Percentiles rank a stretch among this genome's conserved stretches.
These are phyloP conservation scores for Salix arbutifolia DNA, from an alignment of 345 rosid genomes.

Conservation along the genomic window DNA sequence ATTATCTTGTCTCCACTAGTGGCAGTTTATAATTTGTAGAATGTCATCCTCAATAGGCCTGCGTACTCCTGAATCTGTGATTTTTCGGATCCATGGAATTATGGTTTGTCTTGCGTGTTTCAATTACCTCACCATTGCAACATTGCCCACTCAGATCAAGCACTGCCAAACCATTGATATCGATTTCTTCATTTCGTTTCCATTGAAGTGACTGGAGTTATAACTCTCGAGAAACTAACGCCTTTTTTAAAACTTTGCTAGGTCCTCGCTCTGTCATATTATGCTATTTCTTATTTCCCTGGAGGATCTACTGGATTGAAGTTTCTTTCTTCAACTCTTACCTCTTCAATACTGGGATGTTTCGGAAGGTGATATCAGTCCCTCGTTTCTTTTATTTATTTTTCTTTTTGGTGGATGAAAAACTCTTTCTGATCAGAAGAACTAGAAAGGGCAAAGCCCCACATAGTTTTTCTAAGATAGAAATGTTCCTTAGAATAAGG, in stretches of 20 bases:
- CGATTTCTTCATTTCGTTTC: neutral
- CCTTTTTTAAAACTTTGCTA: slow-evolving; percentile 17
- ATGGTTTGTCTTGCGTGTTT: neutral
- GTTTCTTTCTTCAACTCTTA: slow-evolving; percentile 52
- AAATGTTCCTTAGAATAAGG: neutral
- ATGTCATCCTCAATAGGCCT: neutral
- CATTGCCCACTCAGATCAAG: neutral
- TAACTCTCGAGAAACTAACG: slow-evolving; percentile 2
- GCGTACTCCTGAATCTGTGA: neutral
- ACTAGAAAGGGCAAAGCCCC: no score
- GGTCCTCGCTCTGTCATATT: slow-evolving; percentile 61
- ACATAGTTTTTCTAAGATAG: neutral
- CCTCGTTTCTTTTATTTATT: neutral
- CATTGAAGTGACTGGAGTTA: neutral
- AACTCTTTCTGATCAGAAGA: no score
- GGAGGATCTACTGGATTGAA: slow-evolving; percentile 66
- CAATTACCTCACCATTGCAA: neutral
- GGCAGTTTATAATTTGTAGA: neutral
- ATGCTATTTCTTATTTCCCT: slow-evolving; percentile 71
- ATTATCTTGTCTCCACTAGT: neutral
- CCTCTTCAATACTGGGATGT: slow-evolving; percentile 51
- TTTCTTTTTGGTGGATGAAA: no score
- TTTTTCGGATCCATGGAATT: neutral
- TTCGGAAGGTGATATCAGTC: slow-evolving; percentile 45
- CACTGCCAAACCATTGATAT: neutral